A percentile compares a stretch with the other conserved stretches of the same genome.
These are phyloP conservation scores for Trichoderma koningii DNA, from an alignment of 2,329 filamentous ascomycete genomes.

Conservation along the genomic window DNA sequence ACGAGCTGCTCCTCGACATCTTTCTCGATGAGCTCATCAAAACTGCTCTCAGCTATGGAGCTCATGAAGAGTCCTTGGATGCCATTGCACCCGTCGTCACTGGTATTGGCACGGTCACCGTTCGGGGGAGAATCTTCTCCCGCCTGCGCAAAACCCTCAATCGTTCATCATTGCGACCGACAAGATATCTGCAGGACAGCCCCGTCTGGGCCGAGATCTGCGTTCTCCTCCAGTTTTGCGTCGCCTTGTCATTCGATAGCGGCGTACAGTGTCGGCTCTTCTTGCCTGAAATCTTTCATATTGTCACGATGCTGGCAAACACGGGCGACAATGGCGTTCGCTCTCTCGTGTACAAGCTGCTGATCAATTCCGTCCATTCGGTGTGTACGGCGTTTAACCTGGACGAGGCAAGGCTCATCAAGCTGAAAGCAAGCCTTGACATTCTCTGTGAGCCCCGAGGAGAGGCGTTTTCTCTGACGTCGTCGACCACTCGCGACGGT, in stretches of 20 bases:
- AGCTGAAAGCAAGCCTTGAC: constrained; percentile 58
- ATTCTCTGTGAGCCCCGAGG: constrained; percentile 61
- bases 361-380: constrained; percentile 68
- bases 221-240: constrained; percentile 65
- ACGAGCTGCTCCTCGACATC: constrained; percentile 66
- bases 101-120: constrained; percentile 64
- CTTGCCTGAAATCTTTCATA: constrained; percentile 68
- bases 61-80: constrained; percentile 61
- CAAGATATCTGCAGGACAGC: constrained; percentile 65
- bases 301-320: constrained; percentile 70
- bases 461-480: constrained; percentile 58
- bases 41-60: constrained; percentile 58
- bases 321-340: constrained; percentile 61
- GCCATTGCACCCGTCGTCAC: constrained; percentile 63
- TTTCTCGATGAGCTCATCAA: constrained; percentile 69
- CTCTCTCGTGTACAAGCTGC: constrained; percentile 60
- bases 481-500: constrained; percentile 52
- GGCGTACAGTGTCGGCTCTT: constrained; percentile 68
- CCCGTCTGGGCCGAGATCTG: constrained; percentile 70
- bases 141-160: constrained; percentile 68
- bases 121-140: constrained; percentile 66
- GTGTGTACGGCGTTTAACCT: constrained; percentile 66
- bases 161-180: constrained; percentile 66
- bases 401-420: constrained; percentile 60
- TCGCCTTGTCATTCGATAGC: constrained; percentile 68